Conservation (phyloP, 345 rosid species). For the Turnera subulata region DNA sequence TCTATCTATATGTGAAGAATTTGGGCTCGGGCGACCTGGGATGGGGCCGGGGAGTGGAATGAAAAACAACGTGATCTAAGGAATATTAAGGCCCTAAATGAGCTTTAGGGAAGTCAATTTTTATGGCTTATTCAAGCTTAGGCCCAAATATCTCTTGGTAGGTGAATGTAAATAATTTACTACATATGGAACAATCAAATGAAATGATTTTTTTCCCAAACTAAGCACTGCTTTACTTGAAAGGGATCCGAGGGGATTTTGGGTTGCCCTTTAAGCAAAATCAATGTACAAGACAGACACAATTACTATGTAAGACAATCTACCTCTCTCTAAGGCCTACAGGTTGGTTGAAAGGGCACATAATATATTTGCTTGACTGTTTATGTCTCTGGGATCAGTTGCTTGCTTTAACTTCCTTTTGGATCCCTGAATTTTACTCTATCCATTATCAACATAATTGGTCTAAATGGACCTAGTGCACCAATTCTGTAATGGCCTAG, state of each 20-base stretch:
- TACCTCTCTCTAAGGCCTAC: too few species aligned
- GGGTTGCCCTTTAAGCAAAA: constrained; percentile 48
- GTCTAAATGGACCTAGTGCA: too few species aligned
- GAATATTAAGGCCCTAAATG: constrained; percentile 11
- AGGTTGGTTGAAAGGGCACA: too few species aligned
- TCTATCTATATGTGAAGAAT: neutral
- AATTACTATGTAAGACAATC: neutral
- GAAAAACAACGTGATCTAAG: constrained; percentile 28
- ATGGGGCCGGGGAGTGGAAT: constrained; percentile 26
- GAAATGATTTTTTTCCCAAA: neutral
- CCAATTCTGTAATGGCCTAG: too few species aligned
- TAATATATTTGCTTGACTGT: too few species aligned
- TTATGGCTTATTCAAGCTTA: constrained; percentile 24
- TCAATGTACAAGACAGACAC: constrained; percentile 21
- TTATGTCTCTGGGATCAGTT: too few species aligned
- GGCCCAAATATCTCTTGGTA: constrained; percentile 30
- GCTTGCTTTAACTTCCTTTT: too few species aligned
- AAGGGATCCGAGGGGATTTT: constrained; percentile 27
- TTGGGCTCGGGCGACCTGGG: neutral
- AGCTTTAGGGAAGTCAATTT: constrained; percentile 28
- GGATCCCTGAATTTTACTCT: too few species aligned
- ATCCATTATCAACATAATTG: too few species aligned
- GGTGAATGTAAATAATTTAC: constrained; percentile 3
- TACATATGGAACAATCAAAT: neutral
- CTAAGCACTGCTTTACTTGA: constrained; percentile 34